A percentile compares a stretch with the other conserved stretches of the same genome.
These are phyloP conservation scores for Capronia epimyces DNA, from an alignment of 2,329 filamentous ascomycete species.

Conservation along the genomic window DNA sequence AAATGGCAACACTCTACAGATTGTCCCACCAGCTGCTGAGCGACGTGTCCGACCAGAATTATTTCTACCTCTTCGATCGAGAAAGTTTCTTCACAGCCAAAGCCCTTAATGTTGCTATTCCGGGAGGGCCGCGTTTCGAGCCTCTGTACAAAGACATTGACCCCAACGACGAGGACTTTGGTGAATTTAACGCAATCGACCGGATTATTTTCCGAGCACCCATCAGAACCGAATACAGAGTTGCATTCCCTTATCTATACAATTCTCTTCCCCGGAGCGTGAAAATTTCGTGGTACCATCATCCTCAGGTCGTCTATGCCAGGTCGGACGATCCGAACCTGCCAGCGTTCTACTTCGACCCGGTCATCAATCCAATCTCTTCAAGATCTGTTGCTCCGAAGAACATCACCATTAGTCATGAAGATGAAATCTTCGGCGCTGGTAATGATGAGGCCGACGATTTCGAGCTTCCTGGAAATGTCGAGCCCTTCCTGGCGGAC, in stretches of 20 bases:
- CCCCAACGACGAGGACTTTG: slow-evolving; percentile 97
- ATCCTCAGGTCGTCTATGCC: slow-evolving; percentile 88
- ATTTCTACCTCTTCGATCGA: slow-evolving; percentile 94
- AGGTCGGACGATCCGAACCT: slow-evolving; percentile 80
- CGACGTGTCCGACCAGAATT: slow-evolving; percentile 91
- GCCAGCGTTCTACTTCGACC: slow-evolving; percentile 95
- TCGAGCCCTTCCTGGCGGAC: slow-evolving; percentile 83
- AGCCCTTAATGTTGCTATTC: slow-evolving; percentile 91
- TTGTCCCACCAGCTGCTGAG: slow-evolving; percentile 85
- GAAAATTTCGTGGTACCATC: slow-evolving; percentile 85
- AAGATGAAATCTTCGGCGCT: slow-evolving; percentile 84
- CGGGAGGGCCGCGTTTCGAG: slow-evolving; percentile 94
- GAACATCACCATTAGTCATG: slow-evolving; percentile 85
- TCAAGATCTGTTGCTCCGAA: slow-evolving; percentile 89
- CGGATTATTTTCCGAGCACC: slow-evolving; percentile 96
- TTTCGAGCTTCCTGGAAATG: slow-evolving; percentile 72
- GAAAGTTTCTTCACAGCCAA: slow-evolving; percentile 95
- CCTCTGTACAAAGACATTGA: slow-evolving; percentile 98
- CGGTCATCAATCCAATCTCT: slow-evolving; percentile 95
- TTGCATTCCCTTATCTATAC: slow-evolving; percentile 91
- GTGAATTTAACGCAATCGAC: slow-evolving; percentile 98
- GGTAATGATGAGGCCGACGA: slow-evolving; percentile 78
- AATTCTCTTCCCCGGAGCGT: slow-evolving; percentile 95
- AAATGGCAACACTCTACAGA: slow-evolving; percentile 94
- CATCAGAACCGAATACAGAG: slow-evolving; percentile 90